phyloP scores from a whole-genome alignment of 2,329 filamentous ascomycete genomes.

The Diaporthe citri region DNA sequence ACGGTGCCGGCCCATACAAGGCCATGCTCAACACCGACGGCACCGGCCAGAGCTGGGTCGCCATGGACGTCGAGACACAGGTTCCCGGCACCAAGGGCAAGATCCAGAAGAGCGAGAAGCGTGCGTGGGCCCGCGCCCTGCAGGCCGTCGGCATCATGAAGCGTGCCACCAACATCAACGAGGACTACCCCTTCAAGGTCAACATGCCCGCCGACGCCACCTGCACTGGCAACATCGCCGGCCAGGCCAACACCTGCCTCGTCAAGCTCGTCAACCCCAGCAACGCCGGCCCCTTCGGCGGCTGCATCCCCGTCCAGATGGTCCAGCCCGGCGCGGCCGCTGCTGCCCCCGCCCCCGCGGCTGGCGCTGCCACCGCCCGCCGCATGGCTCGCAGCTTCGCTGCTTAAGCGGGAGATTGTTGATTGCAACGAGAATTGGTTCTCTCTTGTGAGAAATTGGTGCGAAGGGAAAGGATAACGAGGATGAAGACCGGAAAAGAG shows the following conservation, averaged over 20 bases:
- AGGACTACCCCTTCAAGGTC: slow-evolving; percentile 45
- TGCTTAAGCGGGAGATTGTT: background rate
- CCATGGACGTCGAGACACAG: slow-evolving; percentile 49
- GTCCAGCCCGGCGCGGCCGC: slow-evolving; percentile 13
- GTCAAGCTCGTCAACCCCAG: slow-evolving; percentile 47
- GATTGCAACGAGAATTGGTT: background rate
- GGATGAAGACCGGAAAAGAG: background rate
- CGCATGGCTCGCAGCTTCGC: slow-evolving; percentile 39
- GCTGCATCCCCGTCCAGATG: slow-evolving; percentile 41
- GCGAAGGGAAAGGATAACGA: background rate
- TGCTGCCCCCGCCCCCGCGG: slow-evolving; percentile 24
- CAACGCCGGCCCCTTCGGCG: slow-evolving; percentile 41
- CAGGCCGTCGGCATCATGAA: slow-evolving; percentile 39
- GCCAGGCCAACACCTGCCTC: slow-evolving; percentile 46
- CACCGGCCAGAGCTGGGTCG: slow-evolving; percentile 50
- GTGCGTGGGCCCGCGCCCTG: slow-evolving; percentile 39
- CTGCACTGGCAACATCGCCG: slow-evolving; percentile 45
- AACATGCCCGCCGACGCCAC: slow-evolving; percentile 46
- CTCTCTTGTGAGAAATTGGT: background rate
- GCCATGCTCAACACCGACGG: slow-evolving; percentile 55
- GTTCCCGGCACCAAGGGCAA: slow-evolving; percentile 53
- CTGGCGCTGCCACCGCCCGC: slow-evolving; percentile 36
- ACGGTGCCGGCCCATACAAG: slow-evolving; percentile 55
- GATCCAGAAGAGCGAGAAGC: slow-evolving; percentile 46
- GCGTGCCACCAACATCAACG: slow-evolving; percentile 42